These are phyloP conservation scores for Coniosporium apollinis DNA, from an alignment of 495 filamentous ascomycete species.

Conservation along the genomic window DNA sequence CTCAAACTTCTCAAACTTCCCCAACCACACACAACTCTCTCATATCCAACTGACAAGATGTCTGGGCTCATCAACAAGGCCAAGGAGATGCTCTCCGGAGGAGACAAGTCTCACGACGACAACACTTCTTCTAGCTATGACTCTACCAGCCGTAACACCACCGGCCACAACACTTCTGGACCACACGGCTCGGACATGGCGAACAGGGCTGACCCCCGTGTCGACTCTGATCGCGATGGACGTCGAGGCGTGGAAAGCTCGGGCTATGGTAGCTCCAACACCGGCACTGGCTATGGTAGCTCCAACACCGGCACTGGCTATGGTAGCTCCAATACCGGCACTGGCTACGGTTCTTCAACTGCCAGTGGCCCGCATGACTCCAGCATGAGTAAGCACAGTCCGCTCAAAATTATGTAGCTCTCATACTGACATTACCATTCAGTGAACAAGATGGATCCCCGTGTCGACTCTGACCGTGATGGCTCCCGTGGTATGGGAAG, in stretches of 20 bases:
- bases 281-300: conserved; percentile 14
- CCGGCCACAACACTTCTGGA: conserved; percentile 24
- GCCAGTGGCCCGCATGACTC: conserved; percentile 25
- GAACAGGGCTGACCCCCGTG: conserved; percentile 35
- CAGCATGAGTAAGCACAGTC: too few relatives aligned
- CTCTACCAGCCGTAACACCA: conserved; percentile 1
- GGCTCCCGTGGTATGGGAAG: not conserved
- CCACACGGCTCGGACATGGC: conserved; percentile 35
- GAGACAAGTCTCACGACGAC: not conserved
- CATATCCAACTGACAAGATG: too few relatives aligned
- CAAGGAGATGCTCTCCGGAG: not conserved
- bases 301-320: not conserved
- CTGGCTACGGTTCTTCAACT: conserved; percentile 13
- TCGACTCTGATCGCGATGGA: conserved; percentile 28
- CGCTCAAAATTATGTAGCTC: too few relatives aligned
- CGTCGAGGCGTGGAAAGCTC: not conserved
- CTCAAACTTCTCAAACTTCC: too few relatives aligned
- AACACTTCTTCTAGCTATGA: conserved; percentile 1
- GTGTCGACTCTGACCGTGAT: conserved; percentile 28
- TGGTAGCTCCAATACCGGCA: conserved; percentile 11
- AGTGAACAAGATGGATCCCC: conserved; percentile 33
- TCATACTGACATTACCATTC: too few relatives aligned
- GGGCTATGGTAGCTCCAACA: conserved; percentile 10
- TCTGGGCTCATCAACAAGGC: conserved; percentile 4
- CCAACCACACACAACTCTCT: too few relatives aligned